A percentile compares a stretch with the other conserved stretches of the same genome.
phyloP scores from a whole-genome alignment of 2,329 filamentous ascomycete species.

The Parastagonospora avenae region DNA sequence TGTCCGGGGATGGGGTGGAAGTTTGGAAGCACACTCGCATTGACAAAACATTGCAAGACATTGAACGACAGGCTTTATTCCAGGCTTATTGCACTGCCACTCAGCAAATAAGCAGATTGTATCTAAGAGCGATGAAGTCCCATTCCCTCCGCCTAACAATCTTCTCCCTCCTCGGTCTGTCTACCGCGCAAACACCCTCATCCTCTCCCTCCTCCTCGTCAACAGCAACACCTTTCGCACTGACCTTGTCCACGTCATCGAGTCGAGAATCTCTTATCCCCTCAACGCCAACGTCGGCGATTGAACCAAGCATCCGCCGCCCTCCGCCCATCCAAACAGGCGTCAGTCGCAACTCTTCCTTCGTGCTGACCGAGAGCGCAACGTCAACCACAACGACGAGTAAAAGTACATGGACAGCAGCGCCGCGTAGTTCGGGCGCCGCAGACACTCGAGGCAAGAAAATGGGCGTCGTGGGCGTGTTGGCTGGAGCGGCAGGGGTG shows the following conservation, averaged over 20 bases:
- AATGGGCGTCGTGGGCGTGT: constrained; percentile 20
- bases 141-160: constrained; percentile 9
- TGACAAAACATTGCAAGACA: too few species aligned
- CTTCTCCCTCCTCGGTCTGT: constrained; percentile 18
- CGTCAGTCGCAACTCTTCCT: background rate
- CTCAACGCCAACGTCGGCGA: background rate
- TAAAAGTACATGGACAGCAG: background rate
- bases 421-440: constrained; percentile 8
- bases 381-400: too few species aligned
- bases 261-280: background rate
- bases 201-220: constrained; percentile 20
- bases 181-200: constrained; percentile 18
- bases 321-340: background rate
- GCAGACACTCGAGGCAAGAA: constrained; percentile 14
- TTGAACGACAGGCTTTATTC: too few species aligned
- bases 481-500: constrained; percentile 25
- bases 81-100: too few species aligned
- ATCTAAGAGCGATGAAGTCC: background rate
- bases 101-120: too few species aligned
- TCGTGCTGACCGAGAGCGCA: background rate
- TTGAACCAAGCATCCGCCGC: background rate
- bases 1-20: too few species aligned
- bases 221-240: background rate
- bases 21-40: too few species aligned
- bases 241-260: too few species aligned